Percentiles rank a stretch among this genome's conserved stretches.
Evolutionary conservation across 2,329 filamentous ascomycete species (phyloP).

Genomic region (Stachybotrys echinatus): DNA sequence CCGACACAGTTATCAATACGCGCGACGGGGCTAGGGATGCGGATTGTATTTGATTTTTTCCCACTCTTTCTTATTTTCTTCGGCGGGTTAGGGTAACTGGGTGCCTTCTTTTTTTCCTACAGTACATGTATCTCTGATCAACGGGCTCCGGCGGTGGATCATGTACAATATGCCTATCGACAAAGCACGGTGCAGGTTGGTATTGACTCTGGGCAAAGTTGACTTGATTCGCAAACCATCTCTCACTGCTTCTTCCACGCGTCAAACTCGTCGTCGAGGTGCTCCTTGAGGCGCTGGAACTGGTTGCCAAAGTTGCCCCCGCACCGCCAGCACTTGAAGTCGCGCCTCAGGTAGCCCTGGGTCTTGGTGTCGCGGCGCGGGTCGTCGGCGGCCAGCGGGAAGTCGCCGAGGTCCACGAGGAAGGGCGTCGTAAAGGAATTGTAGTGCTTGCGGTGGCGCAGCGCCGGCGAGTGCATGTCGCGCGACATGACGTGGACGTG

Average conservation of each 20-base stretch:
- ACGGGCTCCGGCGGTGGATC: background rate
- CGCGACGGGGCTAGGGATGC: background rate
- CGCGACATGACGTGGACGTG: constrained; percentile 83
- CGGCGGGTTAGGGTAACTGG: background rate
- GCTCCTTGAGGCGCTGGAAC: constrained; percentile 69
- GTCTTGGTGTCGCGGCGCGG: constrained; percentile 50
- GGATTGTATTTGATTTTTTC: background rate
- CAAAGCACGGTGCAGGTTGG: background rate
- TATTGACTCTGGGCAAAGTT: background rate
- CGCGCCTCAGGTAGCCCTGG: constrained; percentile 55
- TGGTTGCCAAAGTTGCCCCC: constrained; percentile 65
- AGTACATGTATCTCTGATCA: background rate
- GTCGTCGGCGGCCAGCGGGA: constrained; percentile 68
- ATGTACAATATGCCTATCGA: background rate
- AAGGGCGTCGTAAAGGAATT: constrained; percentile 87
- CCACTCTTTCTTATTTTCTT: background rate
- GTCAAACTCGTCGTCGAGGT: constrained; percentile 71
- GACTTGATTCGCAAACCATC: background rate
- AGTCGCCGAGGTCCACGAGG: constrained; percentile 71
- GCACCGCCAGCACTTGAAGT: constrained; percentile 84
- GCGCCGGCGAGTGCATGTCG: constrained; percentile 66
- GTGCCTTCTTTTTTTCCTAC: background rate
- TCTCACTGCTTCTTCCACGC: constrained; percentile 62
- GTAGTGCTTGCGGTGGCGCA: constrained; percentile 86
- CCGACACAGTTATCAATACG: too few species aligned